These are phyloP conservation scores for Fusarium lateritium DNA, from an alignment of 2,329 filamentous ascomycete species.

Conservation along the genomic window DNA sequence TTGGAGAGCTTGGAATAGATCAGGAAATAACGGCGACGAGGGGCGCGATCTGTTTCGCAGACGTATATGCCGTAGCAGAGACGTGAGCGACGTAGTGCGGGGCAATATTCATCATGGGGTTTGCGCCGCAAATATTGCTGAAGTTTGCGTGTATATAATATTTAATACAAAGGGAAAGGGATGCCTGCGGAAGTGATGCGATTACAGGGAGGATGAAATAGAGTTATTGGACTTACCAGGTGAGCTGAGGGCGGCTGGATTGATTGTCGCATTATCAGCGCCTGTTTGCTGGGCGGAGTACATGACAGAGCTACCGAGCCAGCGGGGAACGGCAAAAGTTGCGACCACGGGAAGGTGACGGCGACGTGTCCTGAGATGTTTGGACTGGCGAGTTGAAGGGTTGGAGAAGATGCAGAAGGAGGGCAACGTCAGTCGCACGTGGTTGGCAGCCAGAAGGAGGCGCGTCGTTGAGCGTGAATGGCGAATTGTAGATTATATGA, in stretches of 20 bases:
- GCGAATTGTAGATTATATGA: slow-evolving; percentile 48
- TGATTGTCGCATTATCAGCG: slow-evolving; percentile 90
- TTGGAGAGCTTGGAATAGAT: slow-evolving; percentile 15
- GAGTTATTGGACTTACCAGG: slow-evolving; percentile 70
- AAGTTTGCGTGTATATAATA: slow-evolving; percentile 1
- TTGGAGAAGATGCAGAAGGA: slow-evolving; percentile 60
- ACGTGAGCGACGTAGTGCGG: slow-evolving; percentile 26
- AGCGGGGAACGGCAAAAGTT: slow-evolving; percentile 43
- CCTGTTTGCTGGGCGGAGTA: slow-evolving; percentile 71
- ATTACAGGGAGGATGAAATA: slow-evolving; percentile 28
- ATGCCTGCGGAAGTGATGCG: slow-evolving; percentile 31
- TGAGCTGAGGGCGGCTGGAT: slow-evolving; percentile 88
- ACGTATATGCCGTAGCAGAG: slow-evolving; percentile 6
- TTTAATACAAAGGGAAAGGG: slow-evolving; percentile 18
- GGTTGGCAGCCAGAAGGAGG: slow-evolving; percentile 61
- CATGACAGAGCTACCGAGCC: slow-evolving; percentile 53
- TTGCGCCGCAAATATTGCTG: slow-evolving; percentile 23
- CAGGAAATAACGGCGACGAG: slow-evolving; percentile 5
- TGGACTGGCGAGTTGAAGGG: slow-evolving; percentile 61
- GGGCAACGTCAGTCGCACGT: slow-evolving; percentile 64
- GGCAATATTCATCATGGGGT: slow-evolving; percentile 38
- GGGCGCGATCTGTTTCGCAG: slow-evolving; percentile 22
- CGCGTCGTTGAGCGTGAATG: slow-evolving; percentile 45
- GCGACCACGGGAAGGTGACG: slow-evolving; percentile 57
- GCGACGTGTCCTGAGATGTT: slow-evolving; percentile 75